A percentile compares a stretch with the other conserved stretches of the same genome.
Conservation (phyloP, 164 flowering plant species). For the Piper longum region DNA sequence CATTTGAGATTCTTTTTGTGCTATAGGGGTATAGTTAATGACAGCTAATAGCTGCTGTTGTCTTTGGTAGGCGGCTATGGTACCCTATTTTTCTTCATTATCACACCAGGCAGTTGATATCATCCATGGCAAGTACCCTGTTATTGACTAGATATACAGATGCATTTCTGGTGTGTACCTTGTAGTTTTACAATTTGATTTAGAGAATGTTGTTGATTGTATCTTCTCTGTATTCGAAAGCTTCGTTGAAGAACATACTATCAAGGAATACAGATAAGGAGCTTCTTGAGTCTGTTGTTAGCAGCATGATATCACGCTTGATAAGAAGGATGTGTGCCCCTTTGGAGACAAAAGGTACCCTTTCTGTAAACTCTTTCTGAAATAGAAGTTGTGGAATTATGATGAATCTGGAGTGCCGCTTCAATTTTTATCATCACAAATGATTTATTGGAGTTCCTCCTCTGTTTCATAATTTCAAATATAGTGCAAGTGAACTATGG, state of each 20-base stretch:
- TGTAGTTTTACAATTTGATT: background rate
- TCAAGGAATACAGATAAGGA: conserved; percentile 25
- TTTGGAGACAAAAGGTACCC: conserved; percentile 31
- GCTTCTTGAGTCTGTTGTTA: conserved; percentile 42
- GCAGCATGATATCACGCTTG: conserved; percentile 45
- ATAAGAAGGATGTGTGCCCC: conserved; percentile 50
- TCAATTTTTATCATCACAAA: background rate
- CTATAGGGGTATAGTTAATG: background rate
- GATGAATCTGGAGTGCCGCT: background rate
- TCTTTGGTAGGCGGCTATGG: conserved; percentile 28
- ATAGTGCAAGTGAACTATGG: no score
- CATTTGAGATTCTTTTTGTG: background rate
- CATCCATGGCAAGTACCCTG: conserved; percentile 40
- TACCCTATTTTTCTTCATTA: conserved; percentile 40
- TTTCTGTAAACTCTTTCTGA: no score
- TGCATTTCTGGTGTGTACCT: background rate
- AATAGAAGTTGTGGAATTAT: background rate
- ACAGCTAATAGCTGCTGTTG: background rate
- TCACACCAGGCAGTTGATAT: conserved; percentile 88
- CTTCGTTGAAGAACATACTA: conserved; percentile 43
- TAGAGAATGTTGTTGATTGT: background rate
- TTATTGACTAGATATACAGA: background rate
- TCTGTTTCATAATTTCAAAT: background rate
- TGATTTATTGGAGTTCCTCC: background rate
- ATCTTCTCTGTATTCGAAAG: conserved; percentile 20